Percentiles rank a stretch among this genome's conserved stretches.
Conservation (phyloP, 2,329 filamentous ascomycete species). For the Volutella citrinella region DNA sequence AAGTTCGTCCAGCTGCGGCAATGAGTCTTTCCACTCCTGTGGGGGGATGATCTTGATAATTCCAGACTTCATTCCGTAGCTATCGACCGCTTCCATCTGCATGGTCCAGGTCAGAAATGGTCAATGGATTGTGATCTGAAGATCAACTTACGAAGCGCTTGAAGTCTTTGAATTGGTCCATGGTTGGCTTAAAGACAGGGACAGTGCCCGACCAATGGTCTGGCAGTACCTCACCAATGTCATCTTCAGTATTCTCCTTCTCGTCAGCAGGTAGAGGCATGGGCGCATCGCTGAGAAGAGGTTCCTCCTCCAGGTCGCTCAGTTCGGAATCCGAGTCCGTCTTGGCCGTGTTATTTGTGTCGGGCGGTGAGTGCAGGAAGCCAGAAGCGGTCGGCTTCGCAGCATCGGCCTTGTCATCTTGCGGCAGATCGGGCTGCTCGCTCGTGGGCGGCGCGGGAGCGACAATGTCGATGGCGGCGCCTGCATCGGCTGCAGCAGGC, state of each 20-base stretch:
- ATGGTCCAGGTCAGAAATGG: no score
- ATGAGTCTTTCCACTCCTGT: constrained; percentile 82
- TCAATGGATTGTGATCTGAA: no score
- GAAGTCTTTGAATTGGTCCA: constrained; percentile 94
- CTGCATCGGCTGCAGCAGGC: constrained; percentile 53
- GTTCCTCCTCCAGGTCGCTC: constrained; percentile 61
- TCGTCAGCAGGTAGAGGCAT: constrained; percentile 20
- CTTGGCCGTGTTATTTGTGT: constrained; percentile 59
- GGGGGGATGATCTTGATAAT: constrained; percentile 96
- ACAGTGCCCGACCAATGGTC: constrained; percentile 90
- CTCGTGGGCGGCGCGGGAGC: constrained; percentile 24
- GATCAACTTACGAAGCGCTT: constrained; percentile 70
- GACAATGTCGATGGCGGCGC: constrained; percentile 36
- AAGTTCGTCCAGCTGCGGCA: constrained; percentile 76
- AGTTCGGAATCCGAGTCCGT: constrained; percentile 64
- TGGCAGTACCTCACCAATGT: constrained; percentile 76
- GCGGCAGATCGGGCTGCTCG: not conserved
- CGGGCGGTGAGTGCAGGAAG: constrained; percentile 61
- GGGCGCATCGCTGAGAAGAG: constrained; percentile 35
- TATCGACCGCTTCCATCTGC: constrained; percentile 78
- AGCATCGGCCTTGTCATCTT: constrained; percentile 29
- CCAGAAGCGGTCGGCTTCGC: constrained; percentile 35
- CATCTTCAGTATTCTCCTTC: constrained; percentile 39
- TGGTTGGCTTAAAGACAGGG: constrained; percentile 91
- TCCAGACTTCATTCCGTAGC: constrained; percentile 94